Evolutionary conservation across 805 yeast genomes (phyloP).

Genomic region (Millerozyma miso): DNA sequence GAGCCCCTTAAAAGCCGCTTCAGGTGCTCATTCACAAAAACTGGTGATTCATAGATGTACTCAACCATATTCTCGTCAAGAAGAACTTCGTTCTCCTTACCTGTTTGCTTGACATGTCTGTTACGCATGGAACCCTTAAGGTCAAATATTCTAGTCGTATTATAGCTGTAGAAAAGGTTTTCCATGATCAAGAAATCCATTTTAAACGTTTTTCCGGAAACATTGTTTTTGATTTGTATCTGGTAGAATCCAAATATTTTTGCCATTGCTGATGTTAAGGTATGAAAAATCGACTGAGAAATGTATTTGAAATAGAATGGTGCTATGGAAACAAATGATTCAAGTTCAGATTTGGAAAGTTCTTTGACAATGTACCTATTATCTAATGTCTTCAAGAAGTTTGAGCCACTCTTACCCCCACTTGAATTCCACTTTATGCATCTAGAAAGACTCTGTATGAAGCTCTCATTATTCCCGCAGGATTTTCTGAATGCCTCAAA

Average conservation of each 20-base stretch:
- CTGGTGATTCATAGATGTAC: slow-evolving; percentile 92
- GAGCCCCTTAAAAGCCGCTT: slow-evolving; percentile 83
- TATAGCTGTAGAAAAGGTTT: slow-evolving; percentile 80
- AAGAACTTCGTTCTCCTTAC: slow-evolving; percentile 88
- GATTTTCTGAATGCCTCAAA: slow-evolving; percentile 88
- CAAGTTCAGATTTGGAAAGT: slow-evolving; percentile 80
- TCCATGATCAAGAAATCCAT: slow-evolving; percentile 96
- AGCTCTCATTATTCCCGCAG: slow-evolving; percentile 72
- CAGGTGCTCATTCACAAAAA: slow-evolving; percentile 89
- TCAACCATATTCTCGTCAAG: slow-evolving; percentile 98
- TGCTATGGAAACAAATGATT: slow-evolving; percentile 91
- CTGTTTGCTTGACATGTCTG: slow-evolving; percentile 94
- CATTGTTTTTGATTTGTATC: slow-evolving; percentile 77
- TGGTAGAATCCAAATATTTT: slow-evolving; percentile 95
- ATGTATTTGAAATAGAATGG: slow-evolving; percentile 95
- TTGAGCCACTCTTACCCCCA: slow-evolving; percentile 97
- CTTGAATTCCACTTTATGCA: slow-evolving; percentile 94
- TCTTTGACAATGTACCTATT: slow-evolving; percentile 88
- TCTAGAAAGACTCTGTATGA: slow-evolving; percentile 84
- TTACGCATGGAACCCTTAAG: slow-evolving; percentile 97
- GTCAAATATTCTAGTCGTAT: slow-evolving; percentile 84
- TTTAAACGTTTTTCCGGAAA: slow-evolving; percentile 70
- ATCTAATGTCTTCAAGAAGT: slow-evolving; percentile 87
- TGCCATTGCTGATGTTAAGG: slow-evolving; percentile 89
- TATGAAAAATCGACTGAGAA: slow-evolving; percentile 92